These are phyloP conservation scores for Isoetes taiwanensis DNA, from an alignment of 75 land plant genomes.

Conservation along the genomic window DNA sequence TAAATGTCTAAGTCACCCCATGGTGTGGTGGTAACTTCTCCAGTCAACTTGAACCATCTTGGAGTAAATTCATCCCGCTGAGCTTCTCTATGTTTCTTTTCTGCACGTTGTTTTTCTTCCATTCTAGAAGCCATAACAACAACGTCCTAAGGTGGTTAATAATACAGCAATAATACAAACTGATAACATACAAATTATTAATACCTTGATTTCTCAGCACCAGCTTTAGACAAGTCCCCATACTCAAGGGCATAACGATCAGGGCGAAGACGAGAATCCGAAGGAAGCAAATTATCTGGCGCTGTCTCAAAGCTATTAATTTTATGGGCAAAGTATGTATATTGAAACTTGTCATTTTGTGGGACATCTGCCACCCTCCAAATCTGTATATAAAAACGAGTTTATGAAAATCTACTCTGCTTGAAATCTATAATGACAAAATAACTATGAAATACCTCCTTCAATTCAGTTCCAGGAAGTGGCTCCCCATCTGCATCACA, in stretches of 20 bases:
- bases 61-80: slow-evolving; percentile 52
- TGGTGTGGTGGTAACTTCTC: slow-evolving; percentile 67
- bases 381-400: slow-evolving; percentile 28
- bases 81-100: slow-evolving; percentile 64
- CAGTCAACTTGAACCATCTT: slow-evolving; percentile 73
- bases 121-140: slow-evolving; percentile 28
- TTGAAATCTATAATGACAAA: neutral
- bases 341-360: slow-evolving; percentile 71
- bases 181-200: neutral
- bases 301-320: slow-evolving; percentile 96
- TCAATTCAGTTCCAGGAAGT: slow-evolving; percentile 70
- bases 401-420: neutral
- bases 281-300: slow-evolving; percentile 65
- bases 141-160: neutral
- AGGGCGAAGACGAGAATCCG: slow-evolving; percentile 95
- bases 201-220: slow-evolving; percentile 76
- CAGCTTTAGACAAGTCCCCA: slow-evolving; percentile 84
- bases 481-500: slow-evolving; percentile 97
- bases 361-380: slow-evolving; percentile 75
- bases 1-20: slow-evolving; percentile 98
- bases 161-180: neutral
- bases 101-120: slow-evolving; percentile 94
- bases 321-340: slow-evolving; percentile 85
- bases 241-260: slow-evolving; percentile 82
- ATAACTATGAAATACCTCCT: slow-evolving; percentile 45